Base-by-base conservation (phyloP, 495 filamentous ascomycete genomes). In the Trichocladium uniseriatum region DNA sequence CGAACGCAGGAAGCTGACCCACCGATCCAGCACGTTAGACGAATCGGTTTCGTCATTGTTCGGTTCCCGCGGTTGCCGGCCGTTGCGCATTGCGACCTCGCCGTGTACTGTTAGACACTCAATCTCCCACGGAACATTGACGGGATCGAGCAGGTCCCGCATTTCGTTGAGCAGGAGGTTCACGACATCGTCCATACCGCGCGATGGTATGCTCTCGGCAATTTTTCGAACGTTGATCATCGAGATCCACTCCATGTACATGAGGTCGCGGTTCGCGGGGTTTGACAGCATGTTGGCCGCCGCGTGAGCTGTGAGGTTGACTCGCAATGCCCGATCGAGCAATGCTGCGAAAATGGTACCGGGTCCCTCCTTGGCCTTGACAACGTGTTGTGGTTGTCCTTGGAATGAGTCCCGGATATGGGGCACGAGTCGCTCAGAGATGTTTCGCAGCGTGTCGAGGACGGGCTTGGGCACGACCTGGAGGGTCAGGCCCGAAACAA, bases 231-330 rank as follows among this genome's bases (percentile, higher is more conserved):
- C 76, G 44, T 89, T 83, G 16, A 97, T 87, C 66, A 83, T 79
- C 0, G 73, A 75, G 31, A 86, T 81, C 81, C 89, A 97, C 59
- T 98, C 92, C 37, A 82, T 69, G 75, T 92, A 95, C 92, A 98
- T 98, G 50, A 87, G 83, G 48, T 86, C 82, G 16, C 87, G 79
- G 61, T 86, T 86, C 21, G 81, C 77, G 22, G 82, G 76, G 51
- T 82, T 81, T 11, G 78, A 78, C 15, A 91, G 68, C 69, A 89
- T 82, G 51, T 84, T 85, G 5, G 84, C 86, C 9, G 85, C 86
- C 6, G 86, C 85, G 58, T 89, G 86, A 13, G 94, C 91, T 19
- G 91, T 83, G 43, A 89, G 80, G 59, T 98, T 97, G 47, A 95
- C 92, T 40, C 89, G 77, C 38, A 95, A 76, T 60, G 89, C 80